Evolutionary conservation across 352 stramenopile genomes (phyloP), one percentile per base, ranked within the genome.

Genomic region (Phytophthora melonis): DNA sequence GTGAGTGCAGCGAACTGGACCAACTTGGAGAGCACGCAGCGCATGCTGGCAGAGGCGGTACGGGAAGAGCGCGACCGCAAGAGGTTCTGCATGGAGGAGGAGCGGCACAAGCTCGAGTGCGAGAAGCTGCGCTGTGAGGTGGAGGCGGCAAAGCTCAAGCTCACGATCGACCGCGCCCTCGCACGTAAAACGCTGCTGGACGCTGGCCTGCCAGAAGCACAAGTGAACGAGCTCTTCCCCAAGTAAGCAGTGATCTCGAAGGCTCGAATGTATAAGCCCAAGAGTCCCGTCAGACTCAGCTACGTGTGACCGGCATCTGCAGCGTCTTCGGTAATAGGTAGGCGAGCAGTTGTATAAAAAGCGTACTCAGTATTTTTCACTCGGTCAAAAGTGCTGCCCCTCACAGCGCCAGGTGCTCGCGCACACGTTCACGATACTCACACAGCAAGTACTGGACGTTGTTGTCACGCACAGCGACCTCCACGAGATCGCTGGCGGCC

Each of bases 1-100:
- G 52, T 16, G 18, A 66, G 8, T 55, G 36, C 72, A 3, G 49
- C 56, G 32, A 43, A 49, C 5, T 83, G 71, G 75, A 66, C 70
- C 9, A 73, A 77, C 19, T 67, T 86, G 45, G 86, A 90, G 63
- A 81, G 82, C 56, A 87, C 82, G 41, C 84, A 87, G 61, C 78
- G 84, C 1, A 67, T 86, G 62, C 58, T 89, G 57, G 54, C 83
- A 1, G 83, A 92, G 58, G 83, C 80, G 1, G 79, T 82, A 32
- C 83, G 82, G 25, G 87, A 92, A 76, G 87, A 93, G 57, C 86
- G 84, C 30, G 87, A 93, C 47, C 82, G 74, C 32, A 92, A 90
- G 59, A 75, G 82, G 13, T 88, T 91, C 50, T 75, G 76, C 18
- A 75, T 91, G 66, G 84, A 92, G 50, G 81, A 94, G 55, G 79